phyloP scores from a whole-genome alignment of 208 protist genomes.

The Naegleria fowleri region DNA sequence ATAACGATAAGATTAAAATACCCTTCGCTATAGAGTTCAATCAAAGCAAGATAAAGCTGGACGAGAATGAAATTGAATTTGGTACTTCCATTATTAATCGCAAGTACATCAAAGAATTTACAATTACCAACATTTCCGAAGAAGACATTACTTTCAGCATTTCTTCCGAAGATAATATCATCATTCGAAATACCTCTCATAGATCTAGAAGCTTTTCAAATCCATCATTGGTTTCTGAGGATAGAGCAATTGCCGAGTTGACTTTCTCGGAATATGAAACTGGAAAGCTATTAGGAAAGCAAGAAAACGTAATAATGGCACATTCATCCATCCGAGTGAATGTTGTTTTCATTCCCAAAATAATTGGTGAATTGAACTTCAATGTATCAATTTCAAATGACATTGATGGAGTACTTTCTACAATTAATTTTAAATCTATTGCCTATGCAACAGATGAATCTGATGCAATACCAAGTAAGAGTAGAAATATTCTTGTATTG shows the following conservation, averaged over 20 bases:
- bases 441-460: not conserved
- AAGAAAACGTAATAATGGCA: not conserved
- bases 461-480: not conserved
- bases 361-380: not conserved
- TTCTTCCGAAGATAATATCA: not conserved
- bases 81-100: not conserved
- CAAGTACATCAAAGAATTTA: slow-evolving; percentile 1
- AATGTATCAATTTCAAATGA: not conserved
- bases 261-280: slow-evolving; percentile 14
- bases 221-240: not conserved
- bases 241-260: not conserved
- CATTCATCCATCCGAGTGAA: not conserved
- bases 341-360: not conserved
- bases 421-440: not conserved
- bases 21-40: not conserved
- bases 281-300: not conserved
- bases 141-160: not conserved
- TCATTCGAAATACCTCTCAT: not conserved
- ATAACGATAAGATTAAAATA: not conserved
- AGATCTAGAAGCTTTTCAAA: not conserved
- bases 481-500: not conserved
- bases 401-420: not conserved
- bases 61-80: slow-evolving; percentile 19
- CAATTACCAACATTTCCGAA: not conserved
- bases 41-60: not conserved